These are phyloP conservation scores for Pleomassaria siparia DNA, from an alignment of 2,329 filamentous ascomycete genomes.

Conservation along the genomic window DNA sequence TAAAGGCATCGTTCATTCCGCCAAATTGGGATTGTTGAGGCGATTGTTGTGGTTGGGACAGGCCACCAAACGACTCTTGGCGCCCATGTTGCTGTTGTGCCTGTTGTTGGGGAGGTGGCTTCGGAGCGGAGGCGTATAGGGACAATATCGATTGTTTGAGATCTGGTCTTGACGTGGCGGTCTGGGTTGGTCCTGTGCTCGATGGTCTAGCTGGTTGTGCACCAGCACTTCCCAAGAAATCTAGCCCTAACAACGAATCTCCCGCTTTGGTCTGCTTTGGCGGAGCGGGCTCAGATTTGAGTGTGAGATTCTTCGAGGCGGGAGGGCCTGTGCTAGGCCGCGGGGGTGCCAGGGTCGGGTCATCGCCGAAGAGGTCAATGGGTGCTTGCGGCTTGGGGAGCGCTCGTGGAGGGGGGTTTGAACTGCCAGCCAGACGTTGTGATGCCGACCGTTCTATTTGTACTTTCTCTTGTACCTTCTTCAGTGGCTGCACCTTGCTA, in stretches of 20 bases:
- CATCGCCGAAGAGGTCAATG: constrained; percentile 81
- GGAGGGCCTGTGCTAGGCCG: constrained; percentile 74
- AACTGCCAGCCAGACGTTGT: constrained; percentile 48
- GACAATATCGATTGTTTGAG: constrained; percentile 97
- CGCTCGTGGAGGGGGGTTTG: constrained; percentile 33
- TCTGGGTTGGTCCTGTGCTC: constrained; percentile 68
- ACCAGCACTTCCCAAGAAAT: constrained; percentile 79
- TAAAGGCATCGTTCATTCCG: constrained; percentile 80
- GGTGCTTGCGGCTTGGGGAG: constrained; percentile 48
- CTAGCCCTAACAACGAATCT: constrained; percentile 87
- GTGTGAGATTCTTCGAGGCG: constrained; percentile 57
- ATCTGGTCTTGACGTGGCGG: constrained; percentile 78
- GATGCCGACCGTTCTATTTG: constrained; percentile 64
- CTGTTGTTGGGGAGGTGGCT: constrained; percentile 64
- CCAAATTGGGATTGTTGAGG: constrained; percentile 55
- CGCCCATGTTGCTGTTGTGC: constrained; percentile 59
- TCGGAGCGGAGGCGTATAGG: constrained; percentile 82
- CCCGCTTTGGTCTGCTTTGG: constrained; percentile 67
- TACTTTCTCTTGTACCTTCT: constrained; percentile 69
- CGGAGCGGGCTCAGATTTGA: constrained; percentile 65
- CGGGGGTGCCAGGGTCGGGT: constrained; percentile 62
- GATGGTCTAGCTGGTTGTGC: constrained; percentile 74
- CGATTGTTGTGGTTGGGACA: constrained; percentile 44
- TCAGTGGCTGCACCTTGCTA: constrained; percentile 56
- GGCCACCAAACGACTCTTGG: constrained; percentile 49